Evolutionary conservation across 306 rosid genomes (phyloP), one percentile per base, ranked within the genome.

Genomic region (Quercus dentata): DNA sequence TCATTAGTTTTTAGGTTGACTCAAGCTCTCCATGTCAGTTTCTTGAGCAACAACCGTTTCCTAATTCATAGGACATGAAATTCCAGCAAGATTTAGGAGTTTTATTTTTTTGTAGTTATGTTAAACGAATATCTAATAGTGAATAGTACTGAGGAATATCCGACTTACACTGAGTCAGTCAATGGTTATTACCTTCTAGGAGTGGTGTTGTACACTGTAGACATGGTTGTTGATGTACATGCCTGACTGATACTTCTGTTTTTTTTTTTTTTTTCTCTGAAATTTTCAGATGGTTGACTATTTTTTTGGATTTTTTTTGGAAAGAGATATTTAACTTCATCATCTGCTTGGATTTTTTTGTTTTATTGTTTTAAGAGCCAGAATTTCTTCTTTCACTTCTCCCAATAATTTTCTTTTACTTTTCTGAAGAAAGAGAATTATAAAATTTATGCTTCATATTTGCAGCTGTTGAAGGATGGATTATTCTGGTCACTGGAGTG

Each of bases 381-480:
- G 54, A 20, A 20, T 35, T 23, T n/a, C 46, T 2, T 55, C 58
- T 55, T 56, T 4, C 18, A 28, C 55, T 67, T 67, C 31, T 56
- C 54, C 54, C 54, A 11, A 13, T 49, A 49, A 0, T 49, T 12
- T 1, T 55, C 58, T 55, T 56, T 4, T 3, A n/a, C 35, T 67
- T 67, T 28, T 69, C 59, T 5, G 28, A 6, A 1, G 20, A 20
- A 20, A 71, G 38, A 71, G 4, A 10, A 9, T 62, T 27, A 71
- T 67, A 35, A 35, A 67, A 35, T 6, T n/a, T 25, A 49, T 35
- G 8, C 18, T 31, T 64, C 46, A 17, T 41, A 6, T 21, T 3
- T 83, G 83, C 86, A 96, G 99, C 99, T 7, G 85, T 96, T 73
- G 99, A 96, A 87, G 99, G 99, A 76, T 96, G 99, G 99, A 96